Conservation (phyloP, 345 rosid species). For the Cochlearia excelsa region DNA sequence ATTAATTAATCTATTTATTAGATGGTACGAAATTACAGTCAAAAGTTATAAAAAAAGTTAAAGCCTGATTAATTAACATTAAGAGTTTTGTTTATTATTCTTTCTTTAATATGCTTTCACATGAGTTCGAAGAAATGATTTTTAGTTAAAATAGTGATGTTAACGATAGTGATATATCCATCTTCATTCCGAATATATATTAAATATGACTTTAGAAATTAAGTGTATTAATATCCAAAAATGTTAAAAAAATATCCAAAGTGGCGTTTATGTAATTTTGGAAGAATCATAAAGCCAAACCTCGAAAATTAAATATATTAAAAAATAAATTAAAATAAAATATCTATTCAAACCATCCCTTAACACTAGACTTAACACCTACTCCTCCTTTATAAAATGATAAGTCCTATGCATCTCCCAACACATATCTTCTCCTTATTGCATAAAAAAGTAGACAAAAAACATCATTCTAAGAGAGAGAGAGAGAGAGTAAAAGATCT, state of each 20-base stretch:
- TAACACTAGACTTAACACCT: too few relatives aligned
- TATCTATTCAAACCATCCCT: slow-evolving; percentile 27
- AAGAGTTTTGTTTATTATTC: background rate
- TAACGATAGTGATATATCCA: slow-evolving; percentile 23
- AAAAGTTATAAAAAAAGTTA: background rate
- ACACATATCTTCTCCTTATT: slow-evolving; percentile 26
- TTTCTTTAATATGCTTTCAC: slow-evolving; percentile 12
- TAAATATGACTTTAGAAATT: background rate
- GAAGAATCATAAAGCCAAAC: slow-evolving; percentile 6
- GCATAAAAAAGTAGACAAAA: slow-evolving; percentile 31
- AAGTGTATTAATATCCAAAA: background rate
- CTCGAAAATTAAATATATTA: background rate
- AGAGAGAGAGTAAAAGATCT: too few relatives aligned
- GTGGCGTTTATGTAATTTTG: slow-evolving; percentile 7
- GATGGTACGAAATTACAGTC: background rate
- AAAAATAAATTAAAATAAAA: background rate
- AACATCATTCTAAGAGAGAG: slow-evolving; percentile 16
- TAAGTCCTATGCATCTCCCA: slow-evolving; percentile 20
- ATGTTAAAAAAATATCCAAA: background rate
- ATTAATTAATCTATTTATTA: background rate
- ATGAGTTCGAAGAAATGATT: slow-evolving; percentile 18
- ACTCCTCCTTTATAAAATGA: slow-evolving; percentile 34
- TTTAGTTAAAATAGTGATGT: slow-evolving; percentile 18
- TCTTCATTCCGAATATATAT: background rate
- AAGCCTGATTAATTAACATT: too few relatives aligned